A percentile compares a stretch with the other conserved stretches of the same genome.
These are phyloP conservation scores for Vachellia collinsii DNA, from an alignment of 306 rosid species.

Conservation along the genomic window DNA sequence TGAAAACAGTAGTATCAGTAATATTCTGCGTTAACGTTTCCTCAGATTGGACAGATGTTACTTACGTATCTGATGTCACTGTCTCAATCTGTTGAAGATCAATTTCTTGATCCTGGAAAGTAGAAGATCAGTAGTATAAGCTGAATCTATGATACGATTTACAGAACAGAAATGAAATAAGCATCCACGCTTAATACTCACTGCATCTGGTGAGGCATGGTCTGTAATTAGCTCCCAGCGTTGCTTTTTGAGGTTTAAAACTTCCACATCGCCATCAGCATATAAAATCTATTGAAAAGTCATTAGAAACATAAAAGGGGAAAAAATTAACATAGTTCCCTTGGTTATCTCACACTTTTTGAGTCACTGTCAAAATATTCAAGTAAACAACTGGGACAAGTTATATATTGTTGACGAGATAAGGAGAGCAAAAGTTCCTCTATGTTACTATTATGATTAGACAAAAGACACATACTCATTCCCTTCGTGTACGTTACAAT, in stretches of 20 bases:
- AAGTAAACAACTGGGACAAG: neutral
- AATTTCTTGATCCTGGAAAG: constrained; percentile 49
- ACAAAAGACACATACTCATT: neutral
- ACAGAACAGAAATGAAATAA: constrained; percentile 3
- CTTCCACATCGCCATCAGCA: constrained; percentile 66
- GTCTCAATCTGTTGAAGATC: constrained; percentile 45
- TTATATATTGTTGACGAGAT: neutral
- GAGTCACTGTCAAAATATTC: neutral
- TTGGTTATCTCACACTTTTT: neutral
- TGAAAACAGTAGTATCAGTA: neutral
- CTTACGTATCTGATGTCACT: constrained; percentile 59
- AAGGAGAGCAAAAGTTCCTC: neutral
- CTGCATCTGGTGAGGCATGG: constrained; percentile 42
- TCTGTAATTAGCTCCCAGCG: constrained; percentile 51
- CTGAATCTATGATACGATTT: constrained; percentile 3
- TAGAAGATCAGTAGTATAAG: constrained; percentile 17
- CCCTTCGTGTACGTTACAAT: neutral
- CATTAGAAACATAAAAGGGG: constrained; percentile 15
- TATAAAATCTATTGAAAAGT: constrained; percentile 55
- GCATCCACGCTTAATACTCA: constrained; percentile 38
- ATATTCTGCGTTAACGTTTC: constrained; percentile 14
- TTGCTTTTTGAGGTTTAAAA: constrained; percentile 60
- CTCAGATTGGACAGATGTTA: constrained; percentile 9
- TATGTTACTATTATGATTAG: neutral
- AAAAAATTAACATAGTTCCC: constrained; percentile 2